These are phyloP conservation scores for Isoetes taiwanensis DNA, from an alignment of 75 land plant genomes.

Conservation along the genomic window DNA sequence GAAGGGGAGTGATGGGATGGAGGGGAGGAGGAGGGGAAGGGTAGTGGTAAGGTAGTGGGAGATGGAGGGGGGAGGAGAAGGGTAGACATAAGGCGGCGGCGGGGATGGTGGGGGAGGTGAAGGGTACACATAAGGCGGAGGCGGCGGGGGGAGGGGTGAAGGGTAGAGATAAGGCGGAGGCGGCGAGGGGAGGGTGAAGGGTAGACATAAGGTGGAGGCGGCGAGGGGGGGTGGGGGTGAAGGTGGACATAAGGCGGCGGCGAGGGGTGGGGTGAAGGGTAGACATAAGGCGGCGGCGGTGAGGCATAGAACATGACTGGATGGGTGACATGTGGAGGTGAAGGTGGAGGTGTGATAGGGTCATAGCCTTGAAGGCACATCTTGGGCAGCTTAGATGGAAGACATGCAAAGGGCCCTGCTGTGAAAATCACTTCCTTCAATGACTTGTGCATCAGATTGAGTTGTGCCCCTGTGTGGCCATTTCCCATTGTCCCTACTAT, in stretches of 20 bases:
- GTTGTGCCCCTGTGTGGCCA: neutral
- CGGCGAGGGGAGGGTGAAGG: constrained; percentile 1
- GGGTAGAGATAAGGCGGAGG: neutral
- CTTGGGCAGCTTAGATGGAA: neutral
- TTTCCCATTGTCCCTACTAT: neutral
- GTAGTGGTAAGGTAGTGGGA: too few relatives aligned
- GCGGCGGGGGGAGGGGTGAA: neutral
- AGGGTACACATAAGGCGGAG: neutral
- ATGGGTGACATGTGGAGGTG: neutral
- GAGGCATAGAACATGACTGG: too few relatives aligned
- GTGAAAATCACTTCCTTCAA: constrained; percentile 6
- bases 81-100: neutral
- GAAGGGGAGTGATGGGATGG: too few relatives aligned
- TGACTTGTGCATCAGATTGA: constrained; percentile 1
- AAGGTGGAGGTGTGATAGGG: constrained; percentile 4
- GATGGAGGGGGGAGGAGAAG: neutral
- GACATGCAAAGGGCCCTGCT: constrained; percentile 5
- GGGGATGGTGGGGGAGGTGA: neutral
- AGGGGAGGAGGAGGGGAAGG: too few relatives aligned
- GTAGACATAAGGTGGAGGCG: neutral
- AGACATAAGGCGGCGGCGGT: too few relatives aligned
- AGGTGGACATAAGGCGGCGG: too few relatives aligned
- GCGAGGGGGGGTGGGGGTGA: too few relatives aligned
- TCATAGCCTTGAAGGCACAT: neutral
- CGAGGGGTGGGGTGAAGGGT: too few relatives aligned